Evolutionary conservation across 108 stramenopile species (phyloP).

Genomic region (Nitzschia putrida): DNA sequence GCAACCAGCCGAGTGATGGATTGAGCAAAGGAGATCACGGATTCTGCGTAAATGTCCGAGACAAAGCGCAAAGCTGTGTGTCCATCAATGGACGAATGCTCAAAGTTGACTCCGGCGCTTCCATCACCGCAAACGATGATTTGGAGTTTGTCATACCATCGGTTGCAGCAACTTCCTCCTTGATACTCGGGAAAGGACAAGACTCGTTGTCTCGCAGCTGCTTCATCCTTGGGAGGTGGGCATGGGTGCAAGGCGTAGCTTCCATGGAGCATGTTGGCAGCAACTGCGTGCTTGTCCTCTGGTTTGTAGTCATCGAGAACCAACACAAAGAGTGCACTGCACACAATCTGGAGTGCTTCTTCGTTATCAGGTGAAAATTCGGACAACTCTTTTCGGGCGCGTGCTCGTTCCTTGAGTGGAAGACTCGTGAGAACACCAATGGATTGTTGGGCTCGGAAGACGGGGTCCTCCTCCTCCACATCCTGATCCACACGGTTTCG

Average conservation of each 20-base stretch:
- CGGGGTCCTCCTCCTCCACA: conserved; percentile 8
- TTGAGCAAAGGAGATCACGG: conserved; percentile 81
- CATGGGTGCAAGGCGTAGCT: conserved; percentile 56
- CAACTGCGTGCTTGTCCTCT: conserved; percentile 69
- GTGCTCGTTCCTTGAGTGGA: conserved; percentile 73
- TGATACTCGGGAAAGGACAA: background rate
- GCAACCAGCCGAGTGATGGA: conserved; percentile 82
- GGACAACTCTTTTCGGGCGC: conserved; percentile 53
- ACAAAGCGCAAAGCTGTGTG: conserved; percentile 86
- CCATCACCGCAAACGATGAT: conserved; percentile 60
- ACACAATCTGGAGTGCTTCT: conserved; percentile 63
- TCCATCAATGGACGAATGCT: conserved; percentile 88
- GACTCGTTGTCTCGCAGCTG: no score
- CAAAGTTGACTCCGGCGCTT: conserved; percentile 76
- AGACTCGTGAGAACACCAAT: conserved; percentile 83
- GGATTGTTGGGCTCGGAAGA: conserved; percentile 34
- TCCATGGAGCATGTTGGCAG: conserved; percentile 87
- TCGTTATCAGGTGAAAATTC: conserved; percentile 48
- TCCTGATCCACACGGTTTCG: conserved; percentile 51
- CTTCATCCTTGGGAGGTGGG: background rate
- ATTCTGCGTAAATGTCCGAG: conserved; percentile 86
- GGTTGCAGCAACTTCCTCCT: conserved; percentile 75
- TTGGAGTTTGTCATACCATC: conserved; percentile 93
- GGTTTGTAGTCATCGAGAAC: conserved; percentile 82
- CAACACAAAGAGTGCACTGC: conserved; percentile 84